Evolutionary conservation across 75 land plant genomes (phyloP).

Genomic region (Ceratopteris richardii): DNA sequence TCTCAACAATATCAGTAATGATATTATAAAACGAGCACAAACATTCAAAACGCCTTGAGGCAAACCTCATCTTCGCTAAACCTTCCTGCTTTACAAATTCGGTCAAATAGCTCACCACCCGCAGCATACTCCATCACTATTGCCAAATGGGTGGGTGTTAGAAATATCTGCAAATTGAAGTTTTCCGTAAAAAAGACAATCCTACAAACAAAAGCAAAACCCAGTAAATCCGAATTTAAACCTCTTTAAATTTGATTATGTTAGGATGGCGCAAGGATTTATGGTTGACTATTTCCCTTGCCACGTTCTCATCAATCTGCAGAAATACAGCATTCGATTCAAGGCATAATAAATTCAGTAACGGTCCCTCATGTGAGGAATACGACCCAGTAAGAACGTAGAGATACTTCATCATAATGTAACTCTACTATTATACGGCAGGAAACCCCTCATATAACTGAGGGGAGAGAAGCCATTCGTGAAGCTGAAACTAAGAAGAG

Average conservation of each 20-base stretch:
- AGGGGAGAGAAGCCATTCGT: too few species aligned
- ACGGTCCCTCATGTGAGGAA: not conserved
- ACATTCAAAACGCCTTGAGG: too few species aligned
- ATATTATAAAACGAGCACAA: too few species aligned
- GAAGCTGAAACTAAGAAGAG: too few species aligned
- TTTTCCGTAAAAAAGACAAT: not conserved
- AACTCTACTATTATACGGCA: too few species aligned
- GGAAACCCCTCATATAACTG: too few species aligned
- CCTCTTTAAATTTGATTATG: conserved; percentile 40
- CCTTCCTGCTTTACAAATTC: conserved; percentile 49
- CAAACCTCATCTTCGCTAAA: conserved; percentile 57
- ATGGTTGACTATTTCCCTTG: conserved; percentile 47
- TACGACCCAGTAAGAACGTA: too few species aligned
- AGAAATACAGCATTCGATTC: not conserved
- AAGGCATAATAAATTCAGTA: not conserved
- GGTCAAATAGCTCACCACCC: conserved; percentile 56
- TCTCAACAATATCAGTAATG: too few species aligned
- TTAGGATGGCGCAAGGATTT: conserved; percentile 44
- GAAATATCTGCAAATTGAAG: conserved; percentile 38
- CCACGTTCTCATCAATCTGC: conserved; percentile 50
- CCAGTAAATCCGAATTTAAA: not conserved
- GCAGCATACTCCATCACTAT: conserved; percentile 60
- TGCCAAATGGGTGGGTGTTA: conserved; percentile 49
- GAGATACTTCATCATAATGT: too few species aligned
- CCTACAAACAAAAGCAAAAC: not conserved